Conservation (phyloP, 2,329 filamentous ascomycete genomes). For the Huntiella decipiens region DNA sequence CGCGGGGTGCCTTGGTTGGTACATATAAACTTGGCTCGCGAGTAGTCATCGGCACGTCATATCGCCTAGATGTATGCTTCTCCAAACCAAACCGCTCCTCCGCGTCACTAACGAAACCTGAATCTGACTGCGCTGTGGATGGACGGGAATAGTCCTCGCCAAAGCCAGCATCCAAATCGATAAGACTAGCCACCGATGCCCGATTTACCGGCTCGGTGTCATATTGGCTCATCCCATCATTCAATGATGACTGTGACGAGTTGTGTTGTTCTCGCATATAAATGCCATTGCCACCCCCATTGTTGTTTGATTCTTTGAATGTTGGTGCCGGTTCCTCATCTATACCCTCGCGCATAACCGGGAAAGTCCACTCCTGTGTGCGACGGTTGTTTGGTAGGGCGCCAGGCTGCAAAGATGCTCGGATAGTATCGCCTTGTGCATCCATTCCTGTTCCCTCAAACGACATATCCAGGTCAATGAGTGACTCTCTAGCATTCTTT, state of each 20-base stretch:
- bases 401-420: constrained; percentile 2
- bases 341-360: constrained; percentile 3
- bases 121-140: constrained; percentile 13
- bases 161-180: constrained; percentile 19
- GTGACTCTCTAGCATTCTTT: constrained; percentile 21
- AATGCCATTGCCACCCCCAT: background rate
- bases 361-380: constrained; percentile 33
- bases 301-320: constrained; percentile 4
- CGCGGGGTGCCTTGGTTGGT: background rate
- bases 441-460: constrained; percentile 15
- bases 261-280: too few species aligned
- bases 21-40: constrained; percentile 10
- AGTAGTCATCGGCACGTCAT: constrained; percentile 6
- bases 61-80: constrained; percentile 10
- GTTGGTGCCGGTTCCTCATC: constrained; percentile 10
- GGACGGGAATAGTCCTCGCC: constrained; percentile 10
- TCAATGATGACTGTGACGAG: background rate
- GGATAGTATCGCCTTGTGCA: constrained; percentile 7
- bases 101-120: constrained; percentile 11
- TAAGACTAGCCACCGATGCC: constrained; percentile 19
- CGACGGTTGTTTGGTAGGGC: constrained; percentile 16
- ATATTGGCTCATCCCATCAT: background rate
- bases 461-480: constrained; percentile 28
- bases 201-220: constrained; percentile 15
- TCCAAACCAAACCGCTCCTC: constrained; percentile 12